Evolutionary conservation across 164 flowering plant genomes (phyloP), one percentile per base, ranked within the genome.

Genomic region (Berberis thunbergii): DNA sequence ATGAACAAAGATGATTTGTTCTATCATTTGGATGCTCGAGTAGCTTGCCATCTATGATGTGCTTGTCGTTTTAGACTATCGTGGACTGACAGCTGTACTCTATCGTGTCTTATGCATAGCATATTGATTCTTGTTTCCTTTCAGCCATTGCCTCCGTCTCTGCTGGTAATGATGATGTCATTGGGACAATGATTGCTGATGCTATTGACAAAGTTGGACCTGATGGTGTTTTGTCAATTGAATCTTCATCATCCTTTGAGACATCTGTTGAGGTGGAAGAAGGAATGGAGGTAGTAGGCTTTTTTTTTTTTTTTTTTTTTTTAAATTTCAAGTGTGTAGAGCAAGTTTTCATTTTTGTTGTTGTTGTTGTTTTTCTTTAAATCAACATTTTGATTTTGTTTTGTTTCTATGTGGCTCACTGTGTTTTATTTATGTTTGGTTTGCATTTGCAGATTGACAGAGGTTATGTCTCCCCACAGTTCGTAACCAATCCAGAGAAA

Each of bases 191-290:
- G 99, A 80, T 94, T 70, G 99, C 99, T 68, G 99, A 94, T 80
- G 99, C 99, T 4, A 89, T 94, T 71, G 96, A 91, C 72, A 94
- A 94, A 67, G 99, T 94, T 64, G 99, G 99, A 3, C 91, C 99
- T 60, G 99, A 94, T 79, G 99, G 99, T 63, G 99, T 94, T 50
- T 76, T 94, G 58, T 94, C 99, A 5, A 94, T 94, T 72, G 99
- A 94, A 76, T 94, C 99, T 43, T 94, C 99, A 40, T 89, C 99
- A 4, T 94, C 99, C 12, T 94, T 91, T 68, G 99, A 94, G 82
- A 94, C 99, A 13, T 89, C 95, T 9, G 96, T 94, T 66, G 97
- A 89, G 46, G 96, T 94, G 26, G 99, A 91, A 79, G 99, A 94
- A 69, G 99, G 99, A 75, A 94, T 84, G 93, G 97, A 91, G 97